Percentiles rank a stretch among this genome's conserved stretches.
Conservation (phyloP, 2,329 filamentous ascomycete genomes). For the Helotiales sp. region DNA sequence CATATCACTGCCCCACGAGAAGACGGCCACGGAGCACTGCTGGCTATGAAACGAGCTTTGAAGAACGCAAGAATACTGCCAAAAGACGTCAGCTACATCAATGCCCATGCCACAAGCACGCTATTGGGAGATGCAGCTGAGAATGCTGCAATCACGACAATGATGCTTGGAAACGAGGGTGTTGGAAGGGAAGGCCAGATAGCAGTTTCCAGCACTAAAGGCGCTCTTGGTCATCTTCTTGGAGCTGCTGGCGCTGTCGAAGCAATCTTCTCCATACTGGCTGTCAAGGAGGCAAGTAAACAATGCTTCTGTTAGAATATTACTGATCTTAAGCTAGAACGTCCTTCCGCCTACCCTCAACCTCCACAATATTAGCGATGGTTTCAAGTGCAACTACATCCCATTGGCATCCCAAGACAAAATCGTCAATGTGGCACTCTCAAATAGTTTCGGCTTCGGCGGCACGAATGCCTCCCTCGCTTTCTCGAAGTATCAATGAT, state of each 20-base stretch:
- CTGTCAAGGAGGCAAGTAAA: constrained; percentile 71
- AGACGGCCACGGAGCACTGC: constrained; percentile 77
- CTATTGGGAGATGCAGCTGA: constrained; percentile 84
- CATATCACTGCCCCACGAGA: constrained; percentile 90
- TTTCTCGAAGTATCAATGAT: constrained; percentile 48
- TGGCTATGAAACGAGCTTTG: constrained; percentile 84
- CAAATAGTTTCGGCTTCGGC: constrained; percentile 97
- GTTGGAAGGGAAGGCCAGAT: constrained; percentile 61
- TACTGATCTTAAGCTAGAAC: constrained; percentile 53
- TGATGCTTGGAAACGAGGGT: constrained; percentile 76
- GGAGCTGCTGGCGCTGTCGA: constrained; percentile 91
- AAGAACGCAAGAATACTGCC: constrained; percentile 70
- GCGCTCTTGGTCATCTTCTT: constrained; percentile 85
- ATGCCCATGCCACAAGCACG: constrained; percentile 93
- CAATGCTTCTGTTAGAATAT: neutral
- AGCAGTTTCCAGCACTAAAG: constrained; percentile 91
- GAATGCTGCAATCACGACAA: constrained; percentile 73
- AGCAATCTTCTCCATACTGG: constrained; percentile 79
- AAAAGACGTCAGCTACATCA: constrained; percentile 80
- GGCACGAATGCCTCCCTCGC: constrained; percentile 92
- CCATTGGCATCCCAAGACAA: constrained; percentile 69
- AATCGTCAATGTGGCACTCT: constrained; percentile 72
- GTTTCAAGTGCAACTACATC: constrained; percentile 84
- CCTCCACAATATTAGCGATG: constrained; percentile 63
- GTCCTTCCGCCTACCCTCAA: constrained; percentile 86